These are phyloP conservation scores for Plasmopara muralis DNA, from an alignment of 352 stramenopile species.

Conservation along the genomic window DNA sequence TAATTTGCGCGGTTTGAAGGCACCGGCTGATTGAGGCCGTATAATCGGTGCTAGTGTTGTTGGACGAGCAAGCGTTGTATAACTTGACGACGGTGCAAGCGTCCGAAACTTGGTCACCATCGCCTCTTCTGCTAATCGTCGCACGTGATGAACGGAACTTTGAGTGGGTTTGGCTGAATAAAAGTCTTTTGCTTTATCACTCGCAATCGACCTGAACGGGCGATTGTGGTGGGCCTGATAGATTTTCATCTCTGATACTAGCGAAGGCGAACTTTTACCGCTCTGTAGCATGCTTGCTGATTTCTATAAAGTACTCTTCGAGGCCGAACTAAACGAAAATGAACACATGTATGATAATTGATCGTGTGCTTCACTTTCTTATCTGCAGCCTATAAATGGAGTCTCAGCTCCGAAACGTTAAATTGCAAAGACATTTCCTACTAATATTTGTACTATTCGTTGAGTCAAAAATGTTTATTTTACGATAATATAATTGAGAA, in stretches of 20 bases:
- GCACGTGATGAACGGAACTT: constrained; percentile 42
- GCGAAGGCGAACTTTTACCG: constrained; percentile 5
- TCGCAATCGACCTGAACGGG: constrained; percentile 32
- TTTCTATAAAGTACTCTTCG: not conserved
- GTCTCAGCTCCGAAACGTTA: not conserved
- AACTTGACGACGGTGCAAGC: constrained; percentile 17
- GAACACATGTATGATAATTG: constrained; percentile 1
- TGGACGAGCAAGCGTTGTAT: constrained; percentile 17
- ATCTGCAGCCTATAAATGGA: constrained; percentile 4
- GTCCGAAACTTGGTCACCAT: constrained; percentile 25
- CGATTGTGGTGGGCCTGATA: constrained; percentile 9
- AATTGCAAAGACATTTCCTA: too few relatives aligned
- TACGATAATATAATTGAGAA: too few relatives aligned
- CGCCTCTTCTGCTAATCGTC: constrained; percentile 43
- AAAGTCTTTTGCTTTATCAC: constrained; percentile 22
- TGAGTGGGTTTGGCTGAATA: constrained; percentile 33
- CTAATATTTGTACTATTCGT: too few relatives aligned
- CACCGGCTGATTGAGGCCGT: constrained; percentile 42
- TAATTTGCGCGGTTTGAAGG: constrained; percentile 60
- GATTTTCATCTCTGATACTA: constrained; percentile 25
- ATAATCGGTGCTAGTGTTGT: constrained; percentile 17
- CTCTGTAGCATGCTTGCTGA: constrained; percentile 7
- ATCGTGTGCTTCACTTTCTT: constrained; percentile 20
- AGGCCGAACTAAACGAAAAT: constrained; percentile 13
- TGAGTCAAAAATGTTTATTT: too few relatives aligned